Percentiles rank a stretch among this genome's conserved stretches.
These are phyloP conservation scores for Amylostereum areolatum DNA, from an alignment of 1,284 basidiomycete genomes.

Conservation along the genomic window DNA sequence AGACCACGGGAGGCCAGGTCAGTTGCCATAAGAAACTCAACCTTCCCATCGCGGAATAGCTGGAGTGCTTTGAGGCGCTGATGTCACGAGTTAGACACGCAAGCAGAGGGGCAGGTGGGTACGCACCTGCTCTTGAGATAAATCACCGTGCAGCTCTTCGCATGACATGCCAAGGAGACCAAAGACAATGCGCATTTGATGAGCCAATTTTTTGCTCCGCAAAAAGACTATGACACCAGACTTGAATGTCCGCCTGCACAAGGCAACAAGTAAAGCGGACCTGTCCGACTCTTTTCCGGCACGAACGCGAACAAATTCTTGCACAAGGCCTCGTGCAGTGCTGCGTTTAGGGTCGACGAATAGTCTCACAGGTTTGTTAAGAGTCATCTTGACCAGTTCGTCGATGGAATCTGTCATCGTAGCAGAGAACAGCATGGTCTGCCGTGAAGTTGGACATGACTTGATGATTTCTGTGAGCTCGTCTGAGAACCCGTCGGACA, in stretches of 20 bases:
- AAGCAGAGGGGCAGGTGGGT: conserved; percentile 7
- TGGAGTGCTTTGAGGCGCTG: conserved; percentile 85
- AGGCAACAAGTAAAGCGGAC: conserved; percentile 74
- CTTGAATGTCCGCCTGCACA: conserved; percentile 87
- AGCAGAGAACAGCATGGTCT: conserved; percentile 98
- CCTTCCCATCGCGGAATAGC: conserved; percentile 79
- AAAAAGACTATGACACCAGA: conserved; percentile 88
- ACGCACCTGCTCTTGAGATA: conserved; percentile 89
- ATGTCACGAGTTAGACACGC: conserved; percentile 5
- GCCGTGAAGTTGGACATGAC: conserved; percentile 81
- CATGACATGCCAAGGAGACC: conserved; percentile 83
- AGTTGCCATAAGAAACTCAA: conserved; percentile 91
- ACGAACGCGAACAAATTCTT: conserved; percentile 92
- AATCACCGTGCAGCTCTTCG: conserved; percentile 91
- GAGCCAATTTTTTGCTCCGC: conserved; percentile 93
- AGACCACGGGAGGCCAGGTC: conserved; percentile 94
- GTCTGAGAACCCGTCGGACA: conserved; percentile 96
- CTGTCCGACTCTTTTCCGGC: conserved; percentile 76
- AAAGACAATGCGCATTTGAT: conserved; percentile 94
- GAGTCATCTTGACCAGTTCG: conserved; percentile 85
- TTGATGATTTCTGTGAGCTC: conserved; percentile 93
- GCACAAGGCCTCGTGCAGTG: conserved; percentile 85
- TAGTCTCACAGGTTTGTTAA: conserved; percentile 87
- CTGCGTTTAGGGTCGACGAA: conserved; percentile 93
- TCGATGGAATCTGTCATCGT: conserved; percentile 98